phyloP scores from a whole-genome alignment of 2,329 filamentous ascomycete species.

The Clonostachys solani region DNA sequence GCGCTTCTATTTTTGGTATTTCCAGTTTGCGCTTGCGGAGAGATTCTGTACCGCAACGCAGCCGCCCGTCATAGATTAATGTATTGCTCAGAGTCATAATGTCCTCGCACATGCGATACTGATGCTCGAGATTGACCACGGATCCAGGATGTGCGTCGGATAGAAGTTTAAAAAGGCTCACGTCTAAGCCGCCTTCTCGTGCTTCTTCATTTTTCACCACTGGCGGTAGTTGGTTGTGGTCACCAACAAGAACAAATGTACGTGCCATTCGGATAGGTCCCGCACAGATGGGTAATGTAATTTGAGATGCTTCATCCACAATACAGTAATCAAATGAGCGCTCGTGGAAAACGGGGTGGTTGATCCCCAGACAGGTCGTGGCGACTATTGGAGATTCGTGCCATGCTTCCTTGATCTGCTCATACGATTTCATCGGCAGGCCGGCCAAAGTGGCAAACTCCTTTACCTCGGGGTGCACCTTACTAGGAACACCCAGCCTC shows the following conservation, averaged over 20 bases:
- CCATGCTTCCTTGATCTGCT: constrained; percentile 80
- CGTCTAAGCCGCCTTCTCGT: constrained; percentile 78
- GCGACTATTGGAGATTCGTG: constrained; percentile 85
- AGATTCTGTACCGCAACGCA: constrained; percentile 81
- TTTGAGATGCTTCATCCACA: constrained; percentile 96
- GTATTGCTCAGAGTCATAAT: constrained; percentile 93
- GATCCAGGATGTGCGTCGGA: constrained; percentile 84
- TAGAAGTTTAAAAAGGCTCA: constrained; percentile 89
- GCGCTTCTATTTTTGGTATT: constrained; percentile 60
- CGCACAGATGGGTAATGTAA: constrained; percentile 90
- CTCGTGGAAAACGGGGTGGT: constrained; percentile 82
- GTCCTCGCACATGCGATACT: constrained; percentile 98
- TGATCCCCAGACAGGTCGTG: constrained; percentile 90
- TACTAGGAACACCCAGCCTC: constrained; percentile 78
- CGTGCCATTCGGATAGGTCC: constrained; percentile 90
- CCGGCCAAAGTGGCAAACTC: constrained; percentile 78
- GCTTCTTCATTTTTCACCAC: constrained; percentile 91
- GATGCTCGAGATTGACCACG: constrained; percentile 88
- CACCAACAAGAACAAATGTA: constrained; percentile 91
- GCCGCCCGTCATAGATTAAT: constrained; percentile 84
- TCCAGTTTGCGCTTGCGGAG: constrained; percentile 67
- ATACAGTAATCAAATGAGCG: constrained; percentile 97
- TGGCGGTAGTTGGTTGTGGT: constrained; percentile 93
- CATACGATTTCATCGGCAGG: constrained; percentile 69
- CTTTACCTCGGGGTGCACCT: constrained; percentile 84